These are phyloP conservation scores for Panicum hallii DNA, from an alignment of 202 grass and related monocot genomes.

Conservation along the genomic window DNA sequence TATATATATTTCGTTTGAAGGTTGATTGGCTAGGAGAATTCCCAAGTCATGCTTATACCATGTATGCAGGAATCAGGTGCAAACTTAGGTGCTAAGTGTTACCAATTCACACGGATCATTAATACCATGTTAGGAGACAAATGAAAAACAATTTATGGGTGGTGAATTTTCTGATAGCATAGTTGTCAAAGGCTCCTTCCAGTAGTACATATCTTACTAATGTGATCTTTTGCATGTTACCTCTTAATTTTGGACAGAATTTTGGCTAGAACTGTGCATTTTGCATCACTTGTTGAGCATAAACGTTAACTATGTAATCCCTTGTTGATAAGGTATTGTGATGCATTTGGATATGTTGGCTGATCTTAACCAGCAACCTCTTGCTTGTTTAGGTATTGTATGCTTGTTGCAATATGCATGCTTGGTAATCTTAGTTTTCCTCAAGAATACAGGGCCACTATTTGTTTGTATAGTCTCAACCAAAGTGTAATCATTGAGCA, in stretches of 20 bases:
- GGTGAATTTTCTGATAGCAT: neutral
- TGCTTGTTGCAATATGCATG: neutral
- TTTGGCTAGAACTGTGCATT: neutral
- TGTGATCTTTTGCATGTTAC: neutral
- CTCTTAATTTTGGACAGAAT: neutral
- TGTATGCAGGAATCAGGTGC: neutral
- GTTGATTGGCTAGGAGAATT: constrained; percentile 13
- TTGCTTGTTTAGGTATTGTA: constrained; percentile 7
- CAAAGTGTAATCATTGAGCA: neutral
- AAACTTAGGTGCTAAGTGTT: neutral
- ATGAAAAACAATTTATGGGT: neutral
- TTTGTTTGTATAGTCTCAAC: neutral
- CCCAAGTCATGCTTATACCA: neutral
- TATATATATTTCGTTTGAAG: neutral
- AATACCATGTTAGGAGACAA: neutral
- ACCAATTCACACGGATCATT: neutral
- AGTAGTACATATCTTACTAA: neutral
- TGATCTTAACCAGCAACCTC: neutral
- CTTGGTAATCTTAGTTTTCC: neutral
- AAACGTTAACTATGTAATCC: neutral
- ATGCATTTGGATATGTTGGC: neutral
- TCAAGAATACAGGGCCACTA: neutral
- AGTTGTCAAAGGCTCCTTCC: neutral
- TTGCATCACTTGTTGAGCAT: neutral
- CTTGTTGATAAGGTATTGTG: constrained; percentile 5